Conservation (phyloP, 176 grass and related monocot species). For the barley (Hordeum vulgare) region DNA sequence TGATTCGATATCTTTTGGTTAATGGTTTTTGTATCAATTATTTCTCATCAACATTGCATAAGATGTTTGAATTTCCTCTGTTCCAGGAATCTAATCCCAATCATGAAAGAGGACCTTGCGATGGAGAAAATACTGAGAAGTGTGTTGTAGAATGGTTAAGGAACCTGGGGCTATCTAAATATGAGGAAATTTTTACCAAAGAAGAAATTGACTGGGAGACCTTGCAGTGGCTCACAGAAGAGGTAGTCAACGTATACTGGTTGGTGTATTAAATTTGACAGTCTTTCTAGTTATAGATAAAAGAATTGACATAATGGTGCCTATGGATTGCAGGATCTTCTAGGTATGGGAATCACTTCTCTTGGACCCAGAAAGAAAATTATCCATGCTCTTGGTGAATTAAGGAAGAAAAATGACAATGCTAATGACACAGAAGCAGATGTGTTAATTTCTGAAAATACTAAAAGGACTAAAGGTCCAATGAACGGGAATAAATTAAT, state of each 20-base stretch:
- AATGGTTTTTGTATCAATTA: not conserved
- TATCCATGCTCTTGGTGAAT: slow-evolving; percentile 52
- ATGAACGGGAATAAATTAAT: slow-evolving; percentile 83
- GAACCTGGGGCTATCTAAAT: slow-evolving; percentile 69
- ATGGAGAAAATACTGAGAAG: slow-evolving; percentile 40
- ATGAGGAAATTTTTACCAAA: slow-evolving; percentile 69
- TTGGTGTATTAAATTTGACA: not conserved
- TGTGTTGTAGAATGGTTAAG: slow-evolving; percentile 62
- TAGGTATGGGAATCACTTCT: slow-evolving; percentile 67
- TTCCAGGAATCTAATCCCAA: slow-evolving; percentile 43
- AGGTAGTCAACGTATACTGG: slow-evolving; percentile 21
- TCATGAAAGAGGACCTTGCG: slow-evolving; percentile 29
- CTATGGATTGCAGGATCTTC: slow-evolving; percentile 64
- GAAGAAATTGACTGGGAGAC: slow-evolving; percentile 91
- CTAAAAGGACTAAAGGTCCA: slow-evolving; percentile 36
- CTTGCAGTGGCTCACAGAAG: slow-evolving; percentile 87
- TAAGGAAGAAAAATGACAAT: slow-evolving; percentile 49
- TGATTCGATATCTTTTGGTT: not conserved
- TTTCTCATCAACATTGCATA: not conserved
- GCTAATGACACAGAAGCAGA: slow-evolving; percentile 28
- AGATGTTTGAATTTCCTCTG: slow-evolving; percentile 10
- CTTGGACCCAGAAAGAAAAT: slow-evolving; percentile 94
- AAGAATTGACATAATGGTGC: slow-evolving; percentile 26
- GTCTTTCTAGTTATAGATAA: not conserved
- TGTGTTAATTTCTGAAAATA: slow-evolving; percentile 32